These are phyloP conservation scores for Mesotaenium endlicherianum DNA, from an alignment of 139 green algal genomes.

Conservation along the genomic window DNA sequence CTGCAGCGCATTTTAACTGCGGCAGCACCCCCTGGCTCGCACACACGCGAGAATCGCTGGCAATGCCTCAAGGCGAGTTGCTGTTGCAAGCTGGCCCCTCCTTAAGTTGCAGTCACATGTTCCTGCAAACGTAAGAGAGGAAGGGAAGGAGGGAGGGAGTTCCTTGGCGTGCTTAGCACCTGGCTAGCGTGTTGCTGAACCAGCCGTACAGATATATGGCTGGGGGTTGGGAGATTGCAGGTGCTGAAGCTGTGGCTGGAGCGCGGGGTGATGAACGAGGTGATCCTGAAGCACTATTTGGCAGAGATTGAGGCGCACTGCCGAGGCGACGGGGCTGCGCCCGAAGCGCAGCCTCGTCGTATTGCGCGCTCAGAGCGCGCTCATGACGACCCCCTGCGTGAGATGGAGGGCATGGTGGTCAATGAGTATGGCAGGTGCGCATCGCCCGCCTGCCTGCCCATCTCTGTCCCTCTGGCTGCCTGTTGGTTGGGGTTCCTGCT, in stretches of 20 bases:
- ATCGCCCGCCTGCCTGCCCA: too few species aligned
- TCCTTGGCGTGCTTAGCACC: neutral
- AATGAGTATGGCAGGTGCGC: slow-evolving; percentile 42
- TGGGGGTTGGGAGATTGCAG: too few species aligned
- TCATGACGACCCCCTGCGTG: slow-evolving; percentile 32
- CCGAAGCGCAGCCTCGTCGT: neutral
- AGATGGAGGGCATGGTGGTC: slow-evolving; percentile 19
- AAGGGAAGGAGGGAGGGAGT: neutral
- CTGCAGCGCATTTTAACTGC: slow-evolving; percentile 6
- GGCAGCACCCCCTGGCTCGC: slow-evolving; percentile 3
- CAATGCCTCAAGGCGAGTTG: slow-evolving; percentile 27
- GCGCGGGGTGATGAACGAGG: neutral
- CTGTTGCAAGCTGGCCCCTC: too few species aligned
- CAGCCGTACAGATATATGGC: too few species aligned
- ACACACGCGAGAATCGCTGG: slow-evolving; percentile 11
- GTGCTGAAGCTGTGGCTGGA: slow-evolving; percentile 24
- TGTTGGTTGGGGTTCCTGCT: too few species aligned
- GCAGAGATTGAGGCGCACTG: slow-evolving; percentile 26
- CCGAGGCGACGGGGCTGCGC: neutral
- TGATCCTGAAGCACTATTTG: slow-evolving; percentile 19
- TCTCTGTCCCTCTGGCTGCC: too few species aligned
- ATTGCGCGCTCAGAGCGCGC: neutral
- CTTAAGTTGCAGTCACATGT: too few species aligned
- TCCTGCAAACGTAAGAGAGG: too few species aligned
- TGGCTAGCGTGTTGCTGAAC: neutral